Conservation (phyloP, 495 filamentous ascomycete genomes). For the Physcia stellaris region DNA sequence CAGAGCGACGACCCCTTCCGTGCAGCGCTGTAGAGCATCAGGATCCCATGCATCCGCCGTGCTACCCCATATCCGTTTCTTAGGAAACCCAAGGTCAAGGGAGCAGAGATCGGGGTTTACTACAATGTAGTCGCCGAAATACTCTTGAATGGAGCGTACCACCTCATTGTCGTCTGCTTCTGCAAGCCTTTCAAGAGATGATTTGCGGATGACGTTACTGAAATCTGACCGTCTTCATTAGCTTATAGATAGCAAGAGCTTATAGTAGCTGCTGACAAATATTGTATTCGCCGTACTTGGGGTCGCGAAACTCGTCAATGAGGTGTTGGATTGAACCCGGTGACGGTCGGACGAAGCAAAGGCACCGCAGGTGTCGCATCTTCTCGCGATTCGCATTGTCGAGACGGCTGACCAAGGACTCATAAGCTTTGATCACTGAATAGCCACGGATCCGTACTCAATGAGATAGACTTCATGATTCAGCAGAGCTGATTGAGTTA, state of each 20-base stretch:
- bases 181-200: conserved; percentile 82
- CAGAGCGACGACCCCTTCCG: conserved; percentile 73
- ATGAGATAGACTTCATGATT: conserved; percentile 97
- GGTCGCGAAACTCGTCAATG: conserved; percentile 90
- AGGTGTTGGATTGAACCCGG: conserved; percentile 82
- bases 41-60: conserved; percentile 81
- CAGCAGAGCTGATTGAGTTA: conserved; percentile 89
- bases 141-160: conserved; percentile 80
- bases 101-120: conserved; percentile 91
- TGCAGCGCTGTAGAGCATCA: conserved; percentile 68
- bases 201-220: conserved; percentile 94
- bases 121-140: conserved; percentile 89
- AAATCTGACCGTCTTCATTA: no score
- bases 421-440: conserved; percentile 5
- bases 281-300: conserved; percentile 95
- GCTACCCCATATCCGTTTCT: conserved; percentile 58
- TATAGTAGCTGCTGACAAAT: conserved; percentile 50
- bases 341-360: conserved; percentile 86
- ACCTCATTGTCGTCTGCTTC: conserved; percentile 98
- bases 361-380: conserved; percentile 91
- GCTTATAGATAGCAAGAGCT: not conserved
- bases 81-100: conserved; percentile 58
- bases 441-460: conserved; percentile 35
- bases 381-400: conserved; percentile 87
- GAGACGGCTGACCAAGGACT: conserved; percentile 41